A percentile compares a stretch with the other conserved stretches of the same genome.
phyloP scores from a whole-genome alignment of 2,329 filamentous ascomycete species.

The Talaromyces sp. region DNA sequence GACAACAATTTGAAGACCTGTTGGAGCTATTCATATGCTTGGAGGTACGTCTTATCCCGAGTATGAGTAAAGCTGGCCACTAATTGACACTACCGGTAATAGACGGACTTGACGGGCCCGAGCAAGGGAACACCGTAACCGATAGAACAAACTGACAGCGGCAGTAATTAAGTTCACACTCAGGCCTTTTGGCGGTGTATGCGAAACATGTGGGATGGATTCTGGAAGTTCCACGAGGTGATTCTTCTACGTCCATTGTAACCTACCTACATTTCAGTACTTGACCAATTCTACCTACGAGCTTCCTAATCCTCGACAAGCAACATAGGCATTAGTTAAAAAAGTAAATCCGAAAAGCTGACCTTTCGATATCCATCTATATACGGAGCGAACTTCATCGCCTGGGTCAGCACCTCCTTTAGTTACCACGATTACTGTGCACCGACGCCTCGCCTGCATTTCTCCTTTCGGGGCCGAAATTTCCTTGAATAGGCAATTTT shows the following conservation, averaged over 20 bases:
- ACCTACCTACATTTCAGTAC: neutral
- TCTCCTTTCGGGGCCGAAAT: neutral
- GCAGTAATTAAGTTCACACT: neutral
- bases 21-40: neutral
- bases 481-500: neutral
- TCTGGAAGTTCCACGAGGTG: neutral
- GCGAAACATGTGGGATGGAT: neutral
- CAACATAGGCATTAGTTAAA: neutral
- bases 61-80: neutral
- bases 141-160: neutral
- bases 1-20: neutral
- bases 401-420: neutral
- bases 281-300: neutral
- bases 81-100: neutral
- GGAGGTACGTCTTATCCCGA: neutral
- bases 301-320: neutral
- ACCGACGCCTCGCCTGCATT: neutral
- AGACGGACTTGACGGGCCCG: neutral
- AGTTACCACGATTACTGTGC: neutral
- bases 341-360: neutral
- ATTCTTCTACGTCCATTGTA: neutral
- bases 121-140: neutral
- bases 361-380: neutral
- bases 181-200: neutral
- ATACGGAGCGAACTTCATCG: neutral